phyloP scores from a whole-genome alignment of 2,329 filamentous ascomycete genomes.

The Arthrinium puccinioides region DNA sequence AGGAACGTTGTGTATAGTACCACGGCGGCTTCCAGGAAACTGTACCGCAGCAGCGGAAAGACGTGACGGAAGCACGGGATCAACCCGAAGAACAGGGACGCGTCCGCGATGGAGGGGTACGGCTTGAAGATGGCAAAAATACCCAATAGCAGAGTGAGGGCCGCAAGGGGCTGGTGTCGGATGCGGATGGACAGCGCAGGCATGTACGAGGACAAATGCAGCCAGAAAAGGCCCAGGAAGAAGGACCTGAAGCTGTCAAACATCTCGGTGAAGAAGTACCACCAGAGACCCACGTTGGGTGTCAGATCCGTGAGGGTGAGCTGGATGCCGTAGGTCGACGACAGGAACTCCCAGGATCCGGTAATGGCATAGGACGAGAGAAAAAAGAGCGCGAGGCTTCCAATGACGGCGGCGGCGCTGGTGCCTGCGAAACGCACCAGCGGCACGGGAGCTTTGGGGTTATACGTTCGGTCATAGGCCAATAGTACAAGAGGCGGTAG shows the following conservation, averaged over 20 bases:
- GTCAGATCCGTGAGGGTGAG: conserved; percentile 86
- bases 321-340: conserved; percentile 88
- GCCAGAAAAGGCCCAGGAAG: conserved; percentile 96
- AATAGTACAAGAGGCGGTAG: conserved; percentile 76
- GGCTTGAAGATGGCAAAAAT: conserved; percentile 95
- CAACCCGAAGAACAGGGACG: conserved; percentile 75
- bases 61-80: conserved; percentile 85
- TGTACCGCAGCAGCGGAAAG: conserved; percentile 89
- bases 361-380: conserved; percentile 67
- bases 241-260: conserved; percentile 97
- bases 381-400: conserved; percentile 55
- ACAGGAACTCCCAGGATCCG: conserved; percentile 80
- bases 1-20: conserved; percentile 83
- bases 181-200: conserved; percentile 78
- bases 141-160: conserved; percentile 75
- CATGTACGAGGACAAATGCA: conserved; percentile 87
- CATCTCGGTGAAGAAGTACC: conserved; percentile 99
- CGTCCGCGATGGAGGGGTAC: conserved; percentile 88
- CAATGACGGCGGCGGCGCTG: conserved; percentile 45
- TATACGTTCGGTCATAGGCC: conserved; percentile 60
- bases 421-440: conserved; percentile 43
- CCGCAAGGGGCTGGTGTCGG: conserved; percentile 78
- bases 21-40: conserved; percentile 76
- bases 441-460: conserved; percentile 25
- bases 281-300: conserved; percentile 94